Evolutionary conservation across 305 asterid genomes (phyloP).

Genomic region (Fraxinus platypoda): DNA sequence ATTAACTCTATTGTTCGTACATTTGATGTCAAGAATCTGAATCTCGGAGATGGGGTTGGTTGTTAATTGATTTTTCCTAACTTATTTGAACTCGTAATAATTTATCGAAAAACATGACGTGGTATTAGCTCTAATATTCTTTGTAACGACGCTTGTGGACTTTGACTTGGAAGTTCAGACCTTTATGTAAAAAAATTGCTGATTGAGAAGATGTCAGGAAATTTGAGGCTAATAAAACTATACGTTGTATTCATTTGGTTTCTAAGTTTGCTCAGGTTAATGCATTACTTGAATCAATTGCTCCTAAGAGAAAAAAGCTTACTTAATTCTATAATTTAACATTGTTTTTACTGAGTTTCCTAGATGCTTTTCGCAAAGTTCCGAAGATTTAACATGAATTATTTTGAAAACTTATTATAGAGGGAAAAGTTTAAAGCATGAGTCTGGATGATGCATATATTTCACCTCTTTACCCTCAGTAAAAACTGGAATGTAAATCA

Average conservation of each 20-base stretch:
- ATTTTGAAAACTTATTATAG: not conserved
- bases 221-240: slow-evolving; percentile 16
- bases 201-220: not conserved
- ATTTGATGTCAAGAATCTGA: slow-evolving; percentile 7
- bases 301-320: not conserved
- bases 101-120: not conserved
- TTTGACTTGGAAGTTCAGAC: slow-evolving; percentile 4
- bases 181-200: not conserved
- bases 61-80: slow-evolving; percentile 9
- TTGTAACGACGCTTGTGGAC: not conserved
- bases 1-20: not conserved
- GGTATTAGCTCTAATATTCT: slow-evolving; percentile 7
- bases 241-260: slow-evolving; percentile 7
- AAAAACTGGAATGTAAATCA: not conserved
- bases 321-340: not conserved
- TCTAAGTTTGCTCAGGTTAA: not conserved
- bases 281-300: not conserved
- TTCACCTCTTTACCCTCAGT: not conserved
- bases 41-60: slow-evolving; percentile 10
- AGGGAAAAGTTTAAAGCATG: not conserved
- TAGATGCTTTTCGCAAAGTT: not conserved
- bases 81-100: not conserved
- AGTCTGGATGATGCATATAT: not conserved
- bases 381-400: not conserved
- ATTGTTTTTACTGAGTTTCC: not conserved